These are phyloP conservation scores for Salix brachista DNA, from an alignment of 345 rosid genomes.

Conservation along the genomic window DNA sequence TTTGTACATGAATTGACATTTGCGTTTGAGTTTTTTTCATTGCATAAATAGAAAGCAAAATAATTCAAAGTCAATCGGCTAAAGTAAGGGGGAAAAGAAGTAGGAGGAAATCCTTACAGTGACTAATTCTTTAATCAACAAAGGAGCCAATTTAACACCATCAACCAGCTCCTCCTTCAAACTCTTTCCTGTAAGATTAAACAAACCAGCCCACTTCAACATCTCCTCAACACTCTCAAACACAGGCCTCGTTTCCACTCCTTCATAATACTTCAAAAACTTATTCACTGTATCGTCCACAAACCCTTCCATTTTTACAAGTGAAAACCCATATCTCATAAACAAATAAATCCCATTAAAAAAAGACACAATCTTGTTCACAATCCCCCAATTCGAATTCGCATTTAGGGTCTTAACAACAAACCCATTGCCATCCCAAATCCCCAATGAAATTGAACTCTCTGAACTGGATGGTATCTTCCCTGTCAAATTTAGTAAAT, in stretches of 20 bases:
- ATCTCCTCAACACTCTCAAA: conserved; percentile 79
- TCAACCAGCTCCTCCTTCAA: conserved; percentile 53
- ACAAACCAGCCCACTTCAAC: conserved; percentile 86
- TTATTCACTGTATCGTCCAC: conserved; percentile 62
- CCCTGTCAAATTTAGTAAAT: conserved; percentile 39
- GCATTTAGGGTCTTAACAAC: conserved; percentile 51
- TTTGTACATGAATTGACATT: too few species aligned
- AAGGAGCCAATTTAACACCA: conserved; percentile 42
- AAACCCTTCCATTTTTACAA: conserved; percentile 61
- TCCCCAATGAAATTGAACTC: conserved; percentile 49
- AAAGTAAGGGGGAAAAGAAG: neutral
- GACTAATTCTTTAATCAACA: conserved; percentile 58
- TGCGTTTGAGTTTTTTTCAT: too few species aligned
- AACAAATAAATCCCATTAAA: conserved; percentile 53
- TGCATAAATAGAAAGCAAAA: too few species aligned
- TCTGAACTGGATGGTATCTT: conserved; percentile 48
- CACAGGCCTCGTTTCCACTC: conserved; percentile 56
- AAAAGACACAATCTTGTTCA: conserved; percentile 54
- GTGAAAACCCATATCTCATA: conserved; percentile 71
- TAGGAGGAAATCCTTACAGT: conserved; percentile 45
- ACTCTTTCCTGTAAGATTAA: conserved; percentile 58
- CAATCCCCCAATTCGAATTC: conserved; percentile 33
- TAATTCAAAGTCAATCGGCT: neutral
- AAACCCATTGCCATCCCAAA: conserved; percentile 76
- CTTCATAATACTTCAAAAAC: conserved; percentile 76